Evolutionary conservation across 371 early-diverging fungal genomes (phyloP), one percentile per base, ranked within the genome.

Genomic region (Smittium culicis): DNA sequence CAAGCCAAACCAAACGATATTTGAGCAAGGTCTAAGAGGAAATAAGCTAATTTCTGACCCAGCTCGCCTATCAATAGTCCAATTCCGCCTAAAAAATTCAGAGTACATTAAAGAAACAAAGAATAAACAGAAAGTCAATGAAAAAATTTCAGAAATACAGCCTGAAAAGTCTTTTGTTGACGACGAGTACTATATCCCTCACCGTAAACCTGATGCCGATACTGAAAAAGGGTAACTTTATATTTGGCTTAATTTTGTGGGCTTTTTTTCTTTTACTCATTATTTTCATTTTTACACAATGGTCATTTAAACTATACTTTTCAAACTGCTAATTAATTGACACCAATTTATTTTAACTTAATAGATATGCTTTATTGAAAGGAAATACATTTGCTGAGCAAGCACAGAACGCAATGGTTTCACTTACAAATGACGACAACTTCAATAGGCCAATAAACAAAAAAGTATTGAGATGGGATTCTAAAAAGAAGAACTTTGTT

Each of bases 401-500:
- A 71, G 93, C 93, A 1, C 79, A 80, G 55, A 78, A 82, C 5
- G 92, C 92, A 0, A 82, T 85, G 1, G 69, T 96, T 58, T 91
- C 94, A 67, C 65, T 95, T 61, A 88, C 86, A 30, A 75, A 81
- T 17, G 67, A 77, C n/a, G 59, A 72, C n/a, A 66, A 67, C 0
- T 32, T 73, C 60, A 69, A 72, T 24, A 64, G 71, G 24, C 68
- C 67, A 57, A 67, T 70, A 64, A 64, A 73, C 25, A 73, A 78
- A 66, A 73, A 74, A 34, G 62, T 67, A n/a, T 70, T 94, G 55
- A 83, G 87, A 55, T 98, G 98, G 98, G 97, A 98, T 73, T 79
- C 86, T 59, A 92, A 88, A 74, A 94, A 96, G 84, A 91, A 90
- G 77, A 88, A 86, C 73, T 96, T 93, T 81, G 85, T 90, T 58